phyloP scores from a whole-genome alignment of 1,284 basidiomycete species.

The Apiotrichum porosum region DNA sequence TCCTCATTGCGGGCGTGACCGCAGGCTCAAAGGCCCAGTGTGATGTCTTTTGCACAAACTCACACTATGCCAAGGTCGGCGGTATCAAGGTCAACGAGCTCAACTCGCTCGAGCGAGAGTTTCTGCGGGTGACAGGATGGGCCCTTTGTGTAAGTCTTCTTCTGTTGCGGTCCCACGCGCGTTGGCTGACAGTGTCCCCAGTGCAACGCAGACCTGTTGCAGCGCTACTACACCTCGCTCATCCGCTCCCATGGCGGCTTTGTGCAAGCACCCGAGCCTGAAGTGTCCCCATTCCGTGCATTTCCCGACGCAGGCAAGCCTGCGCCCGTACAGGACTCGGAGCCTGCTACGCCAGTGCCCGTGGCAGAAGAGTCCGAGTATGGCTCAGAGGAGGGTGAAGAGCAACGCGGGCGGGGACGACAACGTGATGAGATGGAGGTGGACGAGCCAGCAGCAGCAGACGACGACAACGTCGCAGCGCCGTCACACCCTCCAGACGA shows the following conservation, averaged over 20 bases:
- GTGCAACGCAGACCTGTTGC: slow-evolving; percentile 47
- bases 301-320: slow-evolving; percentile 28
- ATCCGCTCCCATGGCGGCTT: slow-evolving; percentile 47
- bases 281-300: slow-evolving; percentile 32
- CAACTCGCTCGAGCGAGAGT: slow-evolving; percentile 86
- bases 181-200: slow-evolving; percentile 17
- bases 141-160: slow-evolving; percentile 68
- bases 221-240: slow-evolving; percentile 49
- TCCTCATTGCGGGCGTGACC: slow-evolving; percentile 82
- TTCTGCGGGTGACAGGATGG: slow-evolving; percentile 85
- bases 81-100: slow-evolving; percentile 84
- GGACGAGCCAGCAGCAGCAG: slow-evolving; percentile 8
- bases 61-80: slow-evolving; percentile 86
- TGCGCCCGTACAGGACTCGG: slow-evolving; percentile 1
- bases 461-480: not conserved
- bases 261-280: slow-evolving; percentile 36
- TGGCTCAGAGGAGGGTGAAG: slow-evolving; percentile 1
- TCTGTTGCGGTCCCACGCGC: not conserved
- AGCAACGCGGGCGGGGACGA: not conserved
- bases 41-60: slow-evolving; percentile 88
- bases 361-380: not conserved
- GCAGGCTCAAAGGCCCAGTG: slow-evolving; percentile 86
- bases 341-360: slow-evolving; percentile 4
- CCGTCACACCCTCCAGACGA: not conserved
- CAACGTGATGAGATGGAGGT: slow-evolving; percentile 14